Evolutionary conservation across 2,329 filamentous ascomycete species (phyloP), one percentile per base, ranked within the genome.

Genomic region (Trichophyton rubrum): DNA sequence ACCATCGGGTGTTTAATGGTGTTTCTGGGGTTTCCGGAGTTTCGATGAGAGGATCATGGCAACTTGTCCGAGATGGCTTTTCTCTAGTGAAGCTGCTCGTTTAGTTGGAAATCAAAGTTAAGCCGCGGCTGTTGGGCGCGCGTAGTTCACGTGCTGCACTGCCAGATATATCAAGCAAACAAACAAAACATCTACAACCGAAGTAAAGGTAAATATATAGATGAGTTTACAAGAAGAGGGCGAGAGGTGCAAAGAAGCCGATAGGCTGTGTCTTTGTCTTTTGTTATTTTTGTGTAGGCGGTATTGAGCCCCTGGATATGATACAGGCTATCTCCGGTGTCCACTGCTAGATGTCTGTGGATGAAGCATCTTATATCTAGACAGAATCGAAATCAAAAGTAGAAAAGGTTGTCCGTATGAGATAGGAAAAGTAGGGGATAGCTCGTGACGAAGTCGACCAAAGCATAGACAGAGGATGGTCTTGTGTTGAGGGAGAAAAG

Each of bases 121-220:
- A 55, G 51, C 51, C 51, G 51, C 51, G 51, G 51, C 30, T 55
- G 51, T 35, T 35, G 51, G 51, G 27, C 51, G 51, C 51, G 51
- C 51, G 51, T 27, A 55, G 51, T 55, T 55, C 51, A 55, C 51
- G 51, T 55, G 51, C 51, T 55, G 13, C 27, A 55, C 51, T 55
- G 27, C 51, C 49, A 17, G 27, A 30, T 53, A 5, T 11, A 35
- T 55, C 51, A 35, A 35, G 27, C 8, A 13, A 15, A 24, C 20
- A 51, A 51, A 51, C 20, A 27, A 51, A 51, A 43, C 40, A 43
- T 13, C 8, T 27, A 51, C 45, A 51, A 27, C 15, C 43, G 7
- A 7, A 20, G 20, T 47, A 22, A 24, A 30, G 27, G 27, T 8
- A 30, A 6, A 47, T 47, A 47, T 13, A 24, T 30, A 22, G 49